These are phyloP conservation scores for Trichoderma atroviride DNA, from an alignment of 2,329 filamentous ascomycete genomes.

Conservation along the genomic window DNA sequence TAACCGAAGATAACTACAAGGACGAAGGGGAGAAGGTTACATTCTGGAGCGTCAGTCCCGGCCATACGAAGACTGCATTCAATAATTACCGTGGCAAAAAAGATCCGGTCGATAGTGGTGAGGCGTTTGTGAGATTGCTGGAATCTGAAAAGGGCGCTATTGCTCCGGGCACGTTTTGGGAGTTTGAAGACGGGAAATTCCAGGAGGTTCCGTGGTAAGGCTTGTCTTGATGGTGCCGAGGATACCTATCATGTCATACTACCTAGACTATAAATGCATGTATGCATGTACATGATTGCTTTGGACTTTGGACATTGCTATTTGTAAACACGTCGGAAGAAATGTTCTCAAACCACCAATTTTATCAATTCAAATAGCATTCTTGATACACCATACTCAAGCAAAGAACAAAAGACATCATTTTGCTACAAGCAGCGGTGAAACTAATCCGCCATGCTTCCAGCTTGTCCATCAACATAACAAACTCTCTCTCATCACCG, in stretches of 20 bases:
- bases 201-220: conserved; percentile 10
- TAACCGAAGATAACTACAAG: conserved; percentile 21
- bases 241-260: too few species aligned
- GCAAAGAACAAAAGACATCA: neutral
- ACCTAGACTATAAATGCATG: too few species aligned
- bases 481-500: conserved; percentile 3
- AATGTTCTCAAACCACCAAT: neutral
- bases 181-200: conserved; percentile 13
- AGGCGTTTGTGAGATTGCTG: conserved; percentile 18
- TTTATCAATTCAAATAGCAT: neutral
- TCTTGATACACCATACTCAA: neutral
- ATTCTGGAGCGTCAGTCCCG: conserved; percentile 30
- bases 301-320: too few species aligned
- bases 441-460: neutral
- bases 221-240: neutral
- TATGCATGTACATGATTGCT: neutral
- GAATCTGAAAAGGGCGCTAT: conserved; percentile 20
- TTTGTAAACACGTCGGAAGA: neutral
- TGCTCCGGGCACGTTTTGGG: conserved; percentile 21
- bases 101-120: conserved; percentile 19
- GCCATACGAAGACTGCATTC: conserved; percentile 30
- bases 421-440: neutral
- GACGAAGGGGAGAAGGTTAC: conserved; percentile 20
- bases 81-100: conserved; percentile 29
- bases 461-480: neutral